phyloP scores from a whole-genome alignment of 139 green algal genomes.

The Chlorella sp. region DNA sequence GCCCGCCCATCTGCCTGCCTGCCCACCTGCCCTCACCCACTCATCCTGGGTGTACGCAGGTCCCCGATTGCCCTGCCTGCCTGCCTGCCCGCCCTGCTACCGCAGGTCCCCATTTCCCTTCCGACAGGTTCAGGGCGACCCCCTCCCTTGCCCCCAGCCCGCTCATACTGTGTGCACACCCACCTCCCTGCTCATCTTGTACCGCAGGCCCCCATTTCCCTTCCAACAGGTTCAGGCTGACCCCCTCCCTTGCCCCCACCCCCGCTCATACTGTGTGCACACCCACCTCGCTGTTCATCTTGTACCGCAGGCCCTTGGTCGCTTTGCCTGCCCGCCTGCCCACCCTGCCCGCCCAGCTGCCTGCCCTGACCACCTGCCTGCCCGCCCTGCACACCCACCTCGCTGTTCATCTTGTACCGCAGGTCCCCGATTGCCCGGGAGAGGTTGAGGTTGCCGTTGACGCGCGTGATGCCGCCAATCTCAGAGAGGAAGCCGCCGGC shows the following conservation, averaged over 20 bases:
- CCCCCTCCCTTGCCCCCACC: too few relatives aligned
- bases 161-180: too few relatives aligned
- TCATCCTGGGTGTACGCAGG: too few relatives aligned
- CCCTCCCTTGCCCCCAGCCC: too few relatives aligned
- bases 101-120: slow-evolving; percentile 97
- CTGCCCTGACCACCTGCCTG: background rate
- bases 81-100: too few relatives aligned
- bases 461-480: slow-evolving; percentile 64
- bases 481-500: slow-evolving; percentile 79
- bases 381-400: slow-evolving; percentile 17
- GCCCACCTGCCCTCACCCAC: too few relatives aligned
- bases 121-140: too few relatives aligned
- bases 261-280: too few relatives aligned
- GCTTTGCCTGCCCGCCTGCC: slow-evolving; percentile 60
- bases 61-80: too few relatives aligned
- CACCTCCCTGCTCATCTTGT: slow-evolving; percentile 82
- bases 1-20: too few relatives aligned
- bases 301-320: slow-evolving; percentile 97
- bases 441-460: slow-evolving; percentile 97
- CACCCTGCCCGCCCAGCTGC: too few relatives aligned
- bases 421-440: slow-evolving; percentile 95
- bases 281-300: slow-evolving; percentile 68
- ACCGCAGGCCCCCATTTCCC: slow-evolving; percentile 97
- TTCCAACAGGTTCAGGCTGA: too few relatives aligned
- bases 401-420: slow-evolving; percentile 89